Percentiles rank a stretch among this genome's conserved stretches.
Evolutionary conservation across 108 stramenopile species (phyloP).

Genomic region (Thalassiosira profunda): DNA sequence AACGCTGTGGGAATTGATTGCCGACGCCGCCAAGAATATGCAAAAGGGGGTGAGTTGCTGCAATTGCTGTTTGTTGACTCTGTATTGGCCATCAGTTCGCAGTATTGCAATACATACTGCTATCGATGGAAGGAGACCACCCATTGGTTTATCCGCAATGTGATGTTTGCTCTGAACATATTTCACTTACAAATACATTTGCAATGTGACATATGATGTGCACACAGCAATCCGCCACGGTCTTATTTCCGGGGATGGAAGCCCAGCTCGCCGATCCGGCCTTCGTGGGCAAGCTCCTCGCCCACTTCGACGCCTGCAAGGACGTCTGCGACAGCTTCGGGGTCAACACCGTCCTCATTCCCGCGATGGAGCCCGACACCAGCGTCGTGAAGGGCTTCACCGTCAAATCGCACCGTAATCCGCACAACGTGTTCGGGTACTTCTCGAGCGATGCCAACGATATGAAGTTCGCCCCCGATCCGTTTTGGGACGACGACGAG

Average conservation of each 20-base stretch:
- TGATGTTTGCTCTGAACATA: not conserved
- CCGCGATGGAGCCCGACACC: conserved; percentile 29
- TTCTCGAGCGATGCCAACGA: conserved; percentile 20
- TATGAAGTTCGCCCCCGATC: conserved; percentile 81
- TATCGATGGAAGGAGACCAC: not conserved
- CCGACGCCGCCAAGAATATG: conserved; percentile 61
- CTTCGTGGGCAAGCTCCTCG: conserved; percentile 68
- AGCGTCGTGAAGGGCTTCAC: conserved; percentile 62
- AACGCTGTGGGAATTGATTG: conserved; percentile 72
- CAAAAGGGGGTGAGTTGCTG: conserved; percentile 54
- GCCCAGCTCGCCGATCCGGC: conserved; percentile 44
- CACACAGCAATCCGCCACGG: conserved; percentile 58
- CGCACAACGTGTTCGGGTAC: conserved; percentile 36
- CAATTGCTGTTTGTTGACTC: not conserved
- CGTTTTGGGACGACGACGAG: conserved; percentile 89
- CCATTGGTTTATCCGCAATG: conserved; percentile 3
- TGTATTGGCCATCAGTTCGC: not conserved
- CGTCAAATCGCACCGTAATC: conserved; percentile 74
- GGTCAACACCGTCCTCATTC: conserved; percentile 65
- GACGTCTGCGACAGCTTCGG: conserved; percentile 91
- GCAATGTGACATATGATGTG: no score
- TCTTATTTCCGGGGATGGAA: conserved; percentile 77
- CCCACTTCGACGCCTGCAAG: conserved; percentile 87
- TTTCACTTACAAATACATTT: not conserved
- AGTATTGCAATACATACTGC: not conserved